phyloP scores from a whole-genome alignment of 2,329 filamentous ascomycete species.

The Ophiostoma sp. region DNA sequence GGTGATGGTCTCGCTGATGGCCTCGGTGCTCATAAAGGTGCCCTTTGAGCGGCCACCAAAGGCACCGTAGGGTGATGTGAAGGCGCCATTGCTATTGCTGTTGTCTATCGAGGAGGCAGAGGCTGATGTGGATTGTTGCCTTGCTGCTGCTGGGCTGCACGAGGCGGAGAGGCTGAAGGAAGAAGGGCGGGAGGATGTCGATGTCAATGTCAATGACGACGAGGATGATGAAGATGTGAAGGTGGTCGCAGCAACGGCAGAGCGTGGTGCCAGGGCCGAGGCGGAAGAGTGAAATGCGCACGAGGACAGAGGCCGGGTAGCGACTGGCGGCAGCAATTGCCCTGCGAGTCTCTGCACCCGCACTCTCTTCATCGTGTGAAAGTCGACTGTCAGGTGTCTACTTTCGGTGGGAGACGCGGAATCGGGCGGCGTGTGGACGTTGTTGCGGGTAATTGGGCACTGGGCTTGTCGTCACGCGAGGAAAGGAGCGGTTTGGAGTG shows the following conservation, averaged over 20 bases:
- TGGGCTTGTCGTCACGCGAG: conserved; percentile 12
- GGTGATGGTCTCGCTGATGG: not conserved
- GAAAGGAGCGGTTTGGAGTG: conserved; percentile 4
- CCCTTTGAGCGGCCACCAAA: not conserved
- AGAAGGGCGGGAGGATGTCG: conserved; percentile 9
- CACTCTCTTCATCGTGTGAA: conserved; percentile 59
- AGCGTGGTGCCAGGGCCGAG: not conserved
- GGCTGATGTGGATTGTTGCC: conserved; percentile 20
- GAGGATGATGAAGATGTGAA: not conserved
- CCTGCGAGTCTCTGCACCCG: conserved; percentile 59
- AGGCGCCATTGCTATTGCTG: not conserved
- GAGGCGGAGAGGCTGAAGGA: conserved; percentile 3
- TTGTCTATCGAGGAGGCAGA: not conserved
- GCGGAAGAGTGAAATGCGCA: conserved; percentile 24
- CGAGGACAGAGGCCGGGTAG: conserved; percentile 43
- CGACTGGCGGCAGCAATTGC: conserved; percentile 51
- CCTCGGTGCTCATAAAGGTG: not conserved
- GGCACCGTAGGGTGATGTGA: conserved; percentile 8
- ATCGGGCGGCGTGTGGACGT: not conserved
- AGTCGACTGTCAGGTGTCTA: not conserved
- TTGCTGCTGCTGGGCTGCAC: conserved; percentile 7
- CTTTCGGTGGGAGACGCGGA: not conserved
- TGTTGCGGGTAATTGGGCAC: not conserved
- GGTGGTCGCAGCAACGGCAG: not conserved
- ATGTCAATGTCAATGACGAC: no score